Evolutionary conservation across 129 eudicot species (phyloP).

Genomic region (Lactuca sativa): DNA sequence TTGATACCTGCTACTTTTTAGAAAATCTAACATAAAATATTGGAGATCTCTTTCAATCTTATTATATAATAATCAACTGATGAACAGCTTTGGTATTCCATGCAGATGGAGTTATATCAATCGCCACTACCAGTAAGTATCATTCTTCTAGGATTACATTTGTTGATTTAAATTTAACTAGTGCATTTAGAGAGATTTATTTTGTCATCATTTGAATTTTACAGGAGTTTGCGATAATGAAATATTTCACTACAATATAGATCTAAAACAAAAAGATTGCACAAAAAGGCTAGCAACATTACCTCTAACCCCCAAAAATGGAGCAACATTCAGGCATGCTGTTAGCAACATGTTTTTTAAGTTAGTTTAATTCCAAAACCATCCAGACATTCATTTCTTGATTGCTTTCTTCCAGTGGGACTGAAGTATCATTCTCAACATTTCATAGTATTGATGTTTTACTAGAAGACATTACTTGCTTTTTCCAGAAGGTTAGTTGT

Average conservation of each 20-base stretch:
- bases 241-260: slow-evolving; percentile 55
- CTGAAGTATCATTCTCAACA: slow-evolving; percentile 66
- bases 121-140: slow-evolving; percentile 84
- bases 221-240: slow-evolving; percentile 60
- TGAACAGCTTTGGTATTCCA: not conserved
- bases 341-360: slow-evolving; percentile 10
- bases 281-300: slow-evolving; percentile 47
- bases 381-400: slow-evolving; percentile 4
- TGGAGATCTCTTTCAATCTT: not conserved
- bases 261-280: slow-evolving; percentile 54
- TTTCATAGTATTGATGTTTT: slow-evolving; percentile 42
- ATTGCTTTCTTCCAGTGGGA: slow-evolving; percentile 61
- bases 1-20: not conserved
- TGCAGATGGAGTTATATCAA: slow-evolving; percentile 88
- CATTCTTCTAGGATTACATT: slow-evolving; percentile 7
- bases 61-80: slow-evolving; percentile 20
- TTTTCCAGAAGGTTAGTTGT: slow-evolving; percentile 58
- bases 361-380: not conserved
- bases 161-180: not conserved
- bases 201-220: slow-evolving; percentile 13
- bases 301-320: slow-evolving; percentile 61
- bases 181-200: slow-evolving; percentile 1
- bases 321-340: slow-evolving; percentile 77
- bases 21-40: slow-evolving; percentile 1
- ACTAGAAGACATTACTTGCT: slow-evolving; percentile 42